Percentiles rank a stretch among this genome's conserved stretches.
Conservation (phyloP, 208 protist genomes). For the Acanthamoeba sp. region DNA sequence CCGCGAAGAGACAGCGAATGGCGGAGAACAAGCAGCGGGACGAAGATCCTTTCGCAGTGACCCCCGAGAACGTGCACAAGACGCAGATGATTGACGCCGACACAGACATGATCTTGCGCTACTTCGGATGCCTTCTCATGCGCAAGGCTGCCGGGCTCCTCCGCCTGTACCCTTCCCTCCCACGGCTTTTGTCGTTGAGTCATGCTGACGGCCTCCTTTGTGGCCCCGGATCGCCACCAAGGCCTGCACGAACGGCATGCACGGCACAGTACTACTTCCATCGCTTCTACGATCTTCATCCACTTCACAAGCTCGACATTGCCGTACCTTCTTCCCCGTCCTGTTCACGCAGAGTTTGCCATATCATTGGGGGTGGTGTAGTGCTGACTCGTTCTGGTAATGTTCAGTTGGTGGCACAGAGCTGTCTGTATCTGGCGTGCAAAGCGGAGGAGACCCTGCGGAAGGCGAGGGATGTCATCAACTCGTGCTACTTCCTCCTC, state of each 20-base stretch:
- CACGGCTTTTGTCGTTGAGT: no score
- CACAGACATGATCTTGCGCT: slow-evolving; percentile 61
- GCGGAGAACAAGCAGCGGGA: background rate
- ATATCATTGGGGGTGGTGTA: background rate
- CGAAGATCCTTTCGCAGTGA: background rate
- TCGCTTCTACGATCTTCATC: slow-evolving; percentile 67
- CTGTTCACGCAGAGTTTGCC: background rate
- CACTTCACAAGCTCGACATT: slow-evolving; percentile 39
- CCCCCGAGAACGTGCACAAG: slow-evolving; percentile 23
- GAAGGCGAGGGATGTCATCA: slow-evolving; percentile 69
- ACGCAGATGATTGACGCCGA: slow-evolving; percentile 49
- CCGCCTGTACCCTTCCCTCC: slow-evolving; percentile 27
- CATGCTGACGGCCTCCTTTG: no score
- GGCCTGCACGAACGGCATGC: slow-evolving; percentile 12
- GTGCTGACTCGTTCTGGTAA: background rate
- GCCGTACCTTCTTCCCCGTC: background rate
- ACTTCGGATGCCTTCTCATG: slow-evolving; percentile 67
- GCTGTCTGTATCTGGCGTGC: slow-evolving; percentile 71
- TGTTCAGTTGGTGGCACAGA: slow-evolving; percentile 61
- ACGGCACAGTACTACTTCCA: slow-evolving; percentile 68
- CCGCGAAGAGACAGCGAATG: background rate
- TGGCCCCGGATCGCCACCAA: background rate
- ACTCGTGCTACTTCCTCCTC: slow-evolving; percentile 36
- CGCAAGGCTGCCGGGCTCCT: slow-evolving; percentile 47
- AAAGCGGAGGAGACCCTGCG: slow-evolving; percentile 70